Evolutionary conservation across 805 yeast genomes (phyloP), one percentile per base, ranked within the genome.

Genomic region (Candida coleopterorum): DNA sequence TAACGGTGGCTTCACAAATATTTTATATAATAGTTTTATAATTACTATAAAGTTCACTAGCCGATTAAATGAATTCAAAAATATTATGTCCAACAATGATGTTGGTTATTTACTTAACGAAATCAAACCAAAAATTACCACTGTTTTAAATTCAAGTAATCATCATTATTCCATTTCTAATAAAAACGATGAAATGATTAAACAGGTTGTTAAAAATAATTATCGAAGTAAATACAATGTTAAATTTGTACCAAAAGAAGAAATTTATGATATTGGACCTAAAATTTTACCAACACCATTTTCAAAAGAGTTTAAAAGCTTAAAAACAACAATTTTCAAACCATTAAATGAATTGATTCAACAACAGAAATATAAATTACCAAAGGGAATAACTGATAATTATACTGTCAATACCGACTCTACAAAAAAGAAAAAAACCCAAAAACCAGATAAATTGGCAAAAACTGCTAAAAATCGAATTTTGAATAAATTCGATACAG

Each of bases 261-360:
- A 34, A 8, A 37, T 31, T 10, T 38, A 24, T 27, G 20, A 20
- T 8, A 28, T 30, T 26, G 45, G 39, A 3, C 37, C 45, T n/a
- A 34, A 32, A 12, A 32, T 27, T 9, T 32, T 42, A 15, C 42
- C 40, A 14, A 16, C 17, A 4, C 47, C 47, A 24, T 43, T 43
- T 24, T 27, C 39, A 1, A 11, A 11, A 7, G 41, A 38, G 21
- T 43, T 40, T 27, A 23, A 17, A 21, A 22, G 29, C 3, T 34
- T 43, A 15, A 38, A 29, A 24, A 8, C 9, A 4, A 22, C 36
- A 6, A 40, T 30, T 15, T 39, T 45, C 16, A 15, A 40, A 9
- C 50, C 48, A 11, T 32, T 48, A 5, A 16, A 27, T 8, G 40
- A 22, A 18, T 38, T 44, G 41, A 45, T 37, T 29, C 11, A 25